A percentile compares a stretch with the other conserved stretches of the same genome.
Evolutionary conservation across 257 asterid genomes (phyloP).

Genomic region (Fraxinus excelsior): DNA sequence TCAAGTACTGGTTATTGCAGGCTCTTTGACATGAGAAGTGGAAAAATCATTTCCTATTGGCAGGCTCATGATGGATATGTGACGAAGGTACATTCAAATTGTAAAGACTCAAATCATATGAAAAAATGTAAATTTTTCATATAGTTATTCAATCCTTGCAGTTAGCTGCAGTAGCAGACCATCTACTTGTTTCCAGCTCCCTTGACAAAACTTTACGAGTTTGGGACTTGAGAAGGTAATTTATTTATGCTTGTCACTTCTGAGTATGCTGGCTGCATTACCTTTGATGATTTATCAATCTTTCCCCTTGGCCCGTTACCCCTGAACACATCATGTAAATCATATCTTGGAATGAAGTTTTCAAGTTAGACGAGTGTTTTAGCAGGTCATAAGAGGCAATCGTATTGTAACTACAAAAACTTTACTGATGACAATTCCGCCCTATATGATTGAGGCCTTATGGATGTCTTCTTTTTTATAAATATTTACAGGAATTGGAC

Average conservation of each 20-base stretch:
- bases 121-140: slow-evolving; percentile 17
- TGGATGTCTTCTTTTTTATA: slow-evolving; percentile 14
- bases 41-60: slow-evolving; percentile 81
- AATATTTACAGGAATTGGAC: slow-evolving; percentile 66
- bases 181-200: slow-evolving; percentile 88
- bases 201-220: slow-evolving; percentile 80
- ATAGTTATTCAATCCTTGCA: slow-evolving; percentile 42
- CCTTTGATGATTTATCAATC: not conserved
- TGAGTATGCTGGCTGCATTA: not conserved
- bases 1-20: slow-evolving; percentile 83
- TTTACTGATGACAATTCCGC: not conserved
- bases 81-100: slow-evolving; percentile 68
- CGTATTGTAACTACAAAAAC: slow-evolving; percentile 13
- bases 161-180: slow-evolving; percentile 80
- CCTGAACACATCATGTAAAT: slow-evolving; percentile 11
- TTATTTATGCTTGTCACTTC: slow-evolving; percentile 1
- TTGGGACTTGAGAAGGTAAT: slow-evolving; percentile 97
- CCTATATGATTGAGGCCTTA: slow-evolving; percentile 17
- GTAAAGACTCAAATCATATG: slow-evolving; percentile 1
- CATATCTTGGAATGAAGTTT: slow-evolving; percentile 17
- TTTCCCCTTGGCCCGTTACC: slow-evolving; percentile 7
- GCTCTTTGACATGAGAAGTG: slow-evolving; percentile 87
- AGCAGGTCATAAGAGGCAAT: slow-evolving; percentile 8
- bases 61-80: slow-evolving; percentile 98
- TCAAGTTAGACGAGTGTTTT: not conserved